A percentile compares a stretch with the other conserved stretches of the same genome.
phyloP scores from a whole-genome alignment of 2,329 filamentous ascomycete species.

The Sarocladiaceae sp. region DNA sequence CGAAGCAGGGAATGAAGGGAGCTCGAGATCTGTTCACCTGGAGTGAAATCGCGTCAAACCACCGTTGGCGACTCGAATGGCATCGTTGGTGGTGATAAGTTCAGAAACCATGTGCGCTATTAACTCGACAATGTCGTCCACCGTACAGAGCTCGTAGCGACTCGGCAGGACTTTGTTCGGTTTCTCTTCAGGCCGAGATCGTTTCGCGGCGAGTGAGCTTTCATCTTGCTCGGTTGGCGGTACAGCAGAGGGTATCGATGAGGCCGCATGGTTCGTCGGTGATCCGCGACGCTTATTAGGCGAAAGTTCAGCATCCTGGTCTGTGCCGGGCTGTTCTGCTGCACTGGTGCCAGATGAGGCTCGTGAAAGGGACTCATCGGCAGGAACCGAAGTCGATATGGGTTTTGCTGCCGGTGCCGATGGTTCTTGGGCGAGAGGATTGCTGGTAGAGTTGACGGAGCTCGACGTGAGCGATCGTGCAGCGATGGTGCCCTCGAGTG shows the following conservation, averaged over 20 bases:
- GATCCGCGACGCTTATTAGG: conserved; percentile 5
- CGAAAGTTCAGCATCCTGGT: not conserved
- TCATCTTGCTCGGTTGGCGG: not conserved
- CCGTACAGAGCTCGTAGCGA: conserved; percentile 73
- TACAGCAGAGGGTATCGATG: not conserved
- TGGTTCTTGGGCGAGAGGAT: not conserved
- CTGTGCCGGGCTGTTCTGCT: not conserved
- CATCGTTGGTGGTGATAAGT: conserved; percentile 90
- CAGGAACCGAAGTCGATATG: not conserved
- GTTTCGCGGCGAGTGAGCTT: conserved; percentile 37
- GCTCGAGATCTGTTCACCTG: conserved; percentile 45
- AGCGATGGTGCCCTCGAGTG: not conserved
- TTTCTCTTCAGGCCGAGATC: conserved; percentile 42
- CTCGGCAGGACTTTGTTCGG: conserved; percentile 58
- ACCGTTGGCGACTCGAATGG: conserved; percentile 65
- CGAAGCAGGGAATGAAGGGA: not conserved
- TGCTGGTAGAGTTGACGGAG: not conserved
- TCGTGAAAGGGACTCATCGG: not conserved
- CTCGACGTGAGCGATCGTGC: not conserved
- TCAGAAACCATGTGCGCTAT: conserved; percentile 96
- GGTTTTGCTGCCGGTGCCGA: not conserved
- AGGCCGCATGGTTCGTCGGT: not conserved
- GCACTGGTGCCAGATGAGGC: not conserved
- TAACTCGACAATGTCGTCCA: conserved; percentile 81
- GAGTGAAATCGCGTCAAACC: conserved; percentile 93